Percentiles rank a stretch among this genome's conserved stretches.
Conservation (phyloP, 1,139 yeast genomes). For the Pichia sp. region DNA sequence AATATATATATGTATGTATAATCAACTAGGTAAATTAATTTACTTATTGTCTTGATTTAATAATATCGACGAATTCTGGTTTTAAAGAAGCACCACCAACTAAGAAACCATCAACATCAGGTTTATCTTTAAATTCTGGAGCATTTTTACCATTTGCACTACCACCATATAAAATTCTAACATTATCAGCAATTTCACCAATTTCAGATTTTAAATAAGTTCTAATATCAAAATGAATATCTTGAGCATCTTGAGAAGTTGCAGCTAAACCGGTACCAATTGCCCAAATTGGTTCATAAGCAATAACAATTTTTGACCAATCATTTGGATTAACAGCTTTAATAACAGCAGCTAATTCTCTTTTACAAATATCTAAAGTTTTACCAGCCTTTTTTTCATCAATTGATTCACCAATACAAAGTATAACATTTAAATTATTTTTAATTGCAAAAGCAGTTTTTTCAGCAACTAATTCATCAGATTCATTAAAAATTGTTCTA, state of each 20-base stretch:
- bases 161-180: slow-evolving; percentile 97
- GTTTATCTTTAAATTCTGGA: slow-evolving; percentile 81
- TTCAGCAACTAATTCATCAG: slow-evolving; percentile 87
- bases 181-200: slow-evolving; percentile 72
- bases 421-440: slow-evolving; percentile 79
- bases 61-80: slow-evolving; percentile 94
- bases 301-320: slow-evolving; percentile 91
- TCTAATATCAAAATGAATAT: slow-evolving; percentile 87
- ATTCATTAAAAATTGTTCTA: slow-evolving; percentile 87
- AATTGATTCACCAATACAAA: slow-evolving; percentile 95
- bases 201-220: slow-evolving; percentile 69
- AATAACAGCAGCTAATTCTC: slow-evolving; percentile 87
- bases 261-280: slow-evolving; percentile 99
- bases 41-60: slow-evolving; percentile 78
- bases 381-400: slow-evolving; percentile 89
- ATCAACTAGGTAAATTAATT: not conserved
- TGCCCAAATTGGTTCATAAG: slow-evolving; percentile 99
- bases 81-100: slow-evolving; percentile 99
- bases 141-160: slow-evolving; percentile 97
- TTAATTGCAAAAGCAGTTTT: slow-evolving; percentile 94
- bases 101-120: slow-evolving; percentile 95
- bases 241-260: slow-evolving; percentile 96
- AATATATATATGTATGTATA: too few species aligned
- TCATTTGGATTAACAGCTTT: slow-evolving; percentile 59
- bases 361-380: slow-evolving; percentile 81